Evolutionary conservation across 2,329 filamentous ascomycete genomes (phyloP), one percentile per base, ranked within the genome.

Genomic region (Apiospora aurea): DNA sequence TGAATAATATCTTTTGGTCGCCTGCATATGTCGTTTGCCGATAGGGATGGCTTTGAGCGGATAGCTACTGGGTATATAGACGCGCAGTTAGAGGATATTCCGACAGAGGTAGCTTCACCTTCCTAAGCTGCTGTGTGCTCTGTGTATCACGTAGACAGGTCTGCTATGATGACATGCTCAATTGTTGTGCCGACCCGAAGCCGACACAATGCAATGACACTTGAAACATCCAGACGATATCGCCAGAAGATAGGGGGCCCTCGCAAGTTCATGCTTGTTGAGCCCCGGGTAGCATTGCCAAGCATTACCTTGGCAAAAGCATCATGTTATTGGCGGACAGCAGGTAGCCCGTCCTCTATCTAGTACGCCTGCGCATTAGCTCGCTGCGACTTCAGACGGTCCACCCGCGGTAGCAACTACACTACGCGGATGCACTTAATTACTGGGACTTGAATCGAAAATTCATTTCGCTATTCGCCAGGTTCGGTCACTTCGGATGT

Each of bases 391-490:
- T 61, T 38, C 53, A 61, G 53, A 61, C 53, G 53, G 53, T 61
- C 53, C 53, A 61, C 53, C 18, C 53, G 34, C 53, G 51, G 53
- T 38, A 61, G 29, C 16, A 57, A 57, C 51, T 34, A 26, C 51
- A 57, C 51, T 34, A 26, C 51, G 51, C 26, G 26, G 26, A 38
- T n/a, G 57, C 34, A 64, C 57, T 41, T 64, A 64, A 34, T 57
- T 64, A 64, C 57, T 57, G 26, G 51, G 57, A 64, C 57, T 64
- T 34, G 34, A 34, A 64, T 64, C 57, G 57, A 64, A 64, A 64
- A 41, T 64, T 64, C 57, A 64, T 64, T 41, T 64, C 57, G 34
- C 34, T n/a, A 11, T 64, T 41, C n/a, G 14, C 57, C 57, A 38
- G 57, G 34, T 64, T 64, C 57, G 57, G 57, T 41, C 57, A 24